Conservation (phyloP, 257 asterid species). For the Nicotiana tabacum region DNA sequence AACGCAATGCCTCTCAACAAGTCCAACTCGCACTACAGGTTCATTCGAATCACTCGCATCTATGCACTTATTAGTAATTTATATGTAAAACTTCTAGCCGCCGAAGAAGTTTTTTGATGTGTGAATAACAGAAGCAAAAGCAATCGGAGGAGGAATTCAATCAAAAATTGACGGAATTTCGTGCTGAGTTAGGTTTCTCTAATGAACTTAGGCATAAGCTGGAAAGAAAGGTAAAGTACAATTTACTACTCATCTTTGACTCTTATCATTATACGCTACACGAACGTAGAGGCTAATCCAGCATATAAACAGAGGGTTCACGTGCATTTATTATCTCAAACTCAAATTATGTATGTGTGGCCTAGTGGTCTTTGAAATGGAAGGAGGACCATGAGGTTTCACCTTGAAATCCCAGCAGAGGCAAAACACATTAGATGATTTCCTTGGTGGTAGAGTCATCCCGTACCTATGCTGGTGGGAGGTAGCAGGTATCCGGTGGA, state of each 20-base stretch:
- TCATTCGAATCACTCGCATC: background rate
- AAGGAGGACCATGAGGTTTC: no score
- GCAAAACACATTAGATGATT: no score
- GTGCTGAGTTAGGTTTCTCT: slow-evolving; percentile 27
- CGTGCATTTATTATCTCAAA: no score
- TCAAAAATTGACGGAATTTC: slow-evolving; percentile 16
- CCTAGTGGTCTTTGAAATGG: no score
- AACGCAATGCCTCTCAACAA: slow-evolving; percentile 26
- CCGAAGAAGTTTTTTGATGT: background rate
- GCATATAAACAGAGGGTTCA: no score
- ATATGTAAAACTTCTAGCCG: background rate
- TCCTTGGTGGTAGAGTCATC: no score
- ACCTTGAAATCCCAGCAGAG: no score
- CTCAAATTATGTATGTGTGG: no score
- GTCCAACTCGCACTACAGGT: slow-evolving; percentile 30
- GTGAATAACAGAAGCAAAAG: slow-evolving; percentile 29
- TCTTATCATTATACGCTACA: no score
- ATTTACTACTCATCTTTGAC: background rate
- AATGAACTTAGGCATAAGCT: slow-evolving; percentile 28
- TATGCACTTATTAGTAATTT: background rate
- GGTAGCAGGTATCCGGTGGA: no score
- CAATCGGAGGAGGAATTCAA: slow-evolving; percentile 30
- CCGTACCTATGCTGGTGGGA: no score
- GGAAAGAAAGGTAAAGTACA: slow-evolving; percentile 31
- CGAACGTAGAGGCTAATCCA: no score